phyloP scores from a whole-genome alignment of 164 flowering plant genomes.

The Magnolia changhungtana region DNA sequence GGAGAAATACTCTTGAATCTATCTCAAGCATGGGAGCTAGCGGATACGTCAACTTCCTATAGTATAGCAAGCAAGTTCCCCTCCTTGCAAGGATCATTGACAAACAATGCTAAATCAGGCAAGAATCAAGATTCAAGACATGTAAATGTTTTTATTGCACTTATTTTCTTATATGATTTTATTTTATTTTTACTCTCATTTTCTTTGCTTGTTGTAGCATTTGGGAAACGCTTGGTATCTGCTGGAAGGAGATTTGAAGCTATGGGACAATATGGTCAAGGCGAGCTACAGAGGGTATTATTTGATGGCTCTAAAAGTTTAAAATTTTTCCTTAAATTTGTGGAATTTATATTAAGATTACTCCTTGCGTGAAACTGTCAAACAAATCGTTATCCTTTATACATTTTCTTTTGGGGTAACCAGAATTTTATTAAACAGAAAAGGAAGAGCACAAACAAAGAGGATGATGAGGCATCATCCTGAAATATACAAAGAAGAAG shows the following conservation, averaged over 20 bases:
- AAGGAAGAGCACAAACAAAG: too few relatives aligned
- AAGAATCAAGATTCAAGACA: conserved; percentile 26
- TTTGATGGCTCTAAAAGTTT: neutral
- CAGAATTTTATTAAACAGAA: too few relatives aligned
- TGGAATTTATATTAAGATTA: neutral
- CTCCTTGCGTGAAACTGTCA: neutral
- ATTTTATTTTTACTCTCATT: conserved; percentile 4
- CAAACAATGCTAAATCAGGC: conserved; percentile 67
- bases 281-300: conserved; percentile 80
- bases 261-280: conserved; percentile 95
- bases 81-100: conserved; percentile 38
- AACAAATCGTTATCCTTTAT: neutral
- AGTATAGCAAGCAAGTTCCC: conserved; percentile 63
- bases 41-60: conserved; percentile 71
- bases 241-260: conserved; percentile 88
- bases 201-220: conserved; percentile 43
- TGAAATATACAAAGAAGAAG: too few relatives aligned
- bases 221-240: conserved; percentile 76
- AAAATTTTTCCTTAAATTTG: neutral
- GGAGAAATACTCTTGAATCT: conserved; percentile 75
- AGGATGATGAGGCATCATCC: too few relatives aligned
- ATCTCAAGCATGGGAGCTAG: conserved; percentile 85
- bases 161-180: neutral
- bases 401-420: too few relatives aligned
- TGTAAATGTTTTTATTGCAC: neutral